Evolutionary conservation across 495 filamentous ascomycete genomes (phyloP).

Genomic region (Copromyces sp.): DNA sequence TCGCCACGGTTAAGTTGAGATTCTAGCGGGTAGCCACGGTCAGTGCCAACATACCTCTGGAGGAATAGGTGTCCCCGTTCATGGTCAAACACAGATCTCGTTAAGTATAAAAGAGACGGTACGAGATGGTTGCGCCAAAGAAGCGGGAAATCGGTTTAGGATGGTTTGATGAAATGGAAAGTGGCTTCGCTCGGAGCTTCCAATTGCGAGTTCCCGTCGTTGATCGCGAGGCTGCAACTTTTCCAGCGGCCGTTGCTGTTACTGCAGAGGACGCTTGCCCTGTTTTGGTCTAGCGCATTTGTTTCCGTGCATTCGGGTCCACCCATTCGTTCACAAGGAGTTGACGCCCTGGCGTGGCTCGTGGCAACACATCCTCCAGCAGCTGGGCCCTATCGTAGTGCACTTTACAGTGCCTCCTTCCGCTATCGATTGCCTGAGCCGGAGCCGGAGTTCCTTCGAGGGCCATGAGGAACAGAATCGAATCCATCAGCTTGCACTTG

Average conservation of each 20-base stretch:
- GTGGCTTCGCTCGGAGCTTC: slow-evolving; percentile 1
- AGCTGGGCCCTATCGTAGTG: not conserved
- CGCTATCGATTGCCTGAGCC: not conserved
- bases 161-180: not conserved
- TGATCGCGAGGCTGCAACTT: slow-evolving; percentile 32
- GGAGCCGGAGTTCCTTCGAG: not conserved
- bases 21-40: slow-evolving; percentile 4
- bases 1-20: slow-evolving; percentile 20
- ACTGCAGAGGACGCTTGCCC: slow-evolving; percentile 5
- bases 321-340: not conserved
- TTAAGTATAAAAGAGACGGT: slow-evolving; percentile 2
- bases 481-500: not conserved
- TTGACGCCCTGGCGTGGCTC: not conserved
- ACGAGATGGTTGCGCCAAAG: slow-evolving; percentile 4
- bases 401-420: not conserved
- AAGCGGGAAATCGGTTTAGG: not conserved
- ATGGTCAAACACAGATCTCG: slow-evolving; percentile 40
- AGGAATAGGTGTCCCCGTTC: slow-evolving; percentile 82
- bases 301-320: not conserved
- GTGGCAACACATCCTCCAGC: not conserved
- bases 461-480: not conserved
- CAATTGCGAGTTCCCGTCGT: not conserved
- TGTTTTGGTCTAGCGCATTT: slow-evolving; percentile 8
- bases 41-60: slow-evolving; percentile 51
- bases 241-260: slow-evolving; percentile 7